Conservation (phyloP, 2,329 filamentous ascomycete species). For the Fusarium zealandicum region DNA sequence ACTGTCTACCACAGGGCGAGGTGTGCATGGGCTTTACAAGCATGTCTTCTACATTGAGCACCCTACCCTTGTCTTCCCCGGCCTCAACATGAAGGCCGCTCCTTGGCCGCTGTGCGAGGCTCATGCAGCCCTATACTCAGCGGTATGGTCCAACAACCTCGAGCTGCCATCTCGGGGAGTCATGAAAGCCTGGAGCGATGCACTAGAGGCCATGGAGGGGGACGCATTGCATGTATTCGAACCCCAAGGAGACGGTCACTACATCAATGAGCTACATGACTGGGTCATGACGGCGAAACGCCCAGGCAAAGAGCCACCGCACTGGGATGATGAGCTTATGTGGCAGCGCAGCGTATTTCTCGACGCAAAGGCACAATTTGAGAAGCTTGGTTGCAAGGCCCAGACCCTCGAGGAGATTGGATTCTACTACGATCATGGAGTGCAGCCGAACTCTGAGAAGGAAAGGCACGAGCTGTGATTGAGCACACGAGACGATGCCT, state of each 20-base stretch:
- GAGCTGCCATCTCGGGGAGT: conserved; percentile 65
- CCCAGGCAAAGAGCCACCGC: conserved; percentile 71
- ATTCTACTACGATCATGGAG: conserved; percentile 59
- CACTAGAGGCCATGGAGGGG: conserved; percentile 63
- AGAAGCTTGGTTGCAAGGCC: conserved; percentile 68
- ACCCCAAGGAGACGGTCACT: conserved; percentile 63
- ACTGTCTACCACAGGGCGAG: conserved; percentile 71
- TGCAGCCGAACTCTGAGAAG: conserved; percentile 4
- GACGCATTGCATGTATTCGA: conserved; percentile 44
- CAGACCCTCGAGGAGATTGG: conserved; percentile 76
- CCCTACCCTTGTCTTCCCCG: conserved; percentile 80
- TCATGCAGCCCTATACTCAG: conserved; percentile 78
- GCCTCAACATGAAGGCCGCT: conserved; percentile 82
- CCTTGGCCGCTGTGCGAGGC: conserved; percentile 83
- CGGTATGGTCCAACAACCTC: conserved; percentile 77
- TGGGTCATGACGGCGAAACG: conserved; percentile 63
- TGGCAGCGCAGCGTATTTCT: conserved; percentile 76
- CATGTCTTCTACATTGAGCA: conserved; percentile 79
- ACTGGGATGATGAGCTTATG: conserved; percentile 73
- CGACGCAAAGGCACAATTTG: conserved; percentile 76
- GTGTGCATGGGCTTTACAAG: conserved; percentile 76
- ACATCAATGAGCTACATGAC: conserved; percentile 72
- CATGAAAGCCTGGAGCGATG: conserved; percentile 75
- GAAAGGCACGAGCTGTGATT: conserved; percentile 6
- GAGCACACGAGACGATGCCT: neutral